These are phyloP conservation scores for Colletotrichum liaoningense DNA, from an alignment of 2,329 filamentous ascomycete species.

Conservation along the genomic window DNA sequence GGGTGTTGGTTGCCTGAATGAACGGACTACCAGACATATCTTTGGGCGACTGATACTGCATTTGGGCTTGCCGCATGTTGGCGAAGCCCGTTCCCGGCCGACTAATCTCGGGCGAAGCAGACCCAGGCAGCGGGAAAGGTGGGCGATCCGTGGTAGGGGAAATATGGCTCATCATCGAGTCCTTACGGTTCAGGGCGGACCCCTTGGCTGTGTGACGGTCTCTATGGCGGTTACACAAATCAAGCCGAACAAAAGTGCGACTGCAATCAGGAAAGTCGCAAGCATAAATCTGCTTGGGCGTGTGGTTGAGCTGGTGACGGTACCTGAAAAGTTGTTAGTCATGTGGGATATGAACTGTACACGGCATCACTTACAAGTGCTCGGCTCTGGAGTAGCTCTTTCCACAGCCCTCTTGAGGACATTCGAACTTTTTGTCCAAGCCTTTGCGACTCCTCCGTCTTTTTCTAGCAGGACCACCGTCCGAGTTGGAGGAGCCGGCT, in stretches of 20 bases:
- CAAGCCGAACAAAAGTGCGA: constrained; percentile 91
- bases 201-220: constrained; percentile 85
- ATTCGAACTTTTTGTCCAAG: constrained; percentile 85
- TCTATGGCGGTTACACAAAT: constrained; percentile 87
- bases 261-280: constrained; percentile 94
- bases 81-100: constrained; percentile 55
- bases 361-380: constrained; percentile 78
- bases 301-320: constrained; percentile 95
- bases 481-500: constrained; percentile 63
- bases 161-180: constrained; percentile 68
- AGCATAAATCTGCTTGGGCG: constrained; percentile 93
- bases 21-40: constrained; percentile 58
- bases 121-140: constrained; percentile 52
- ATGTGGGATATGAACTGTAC: neutral
- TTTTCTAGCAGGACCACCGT: constrained; percentile 67
- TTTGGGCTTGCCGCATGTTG: constrained; percentile 51
- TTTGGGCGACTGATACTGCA: constrained; percentile 60
- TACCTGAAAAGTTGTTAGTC: constrained; percentile 61
- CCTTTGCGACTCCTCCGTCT: constrained; percentile 80
- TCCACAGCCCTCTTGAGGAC: constrained; percentile 86
- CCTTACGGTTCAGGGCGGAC: constrained; percentile 80
- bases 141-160: constrained; percentile 57
- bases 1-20: constrained; percentile 57
- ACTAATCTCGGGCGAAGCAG: constrained; percentile 61
- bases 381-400: constrained; percentile 98